Base-by-base conservation (phyloP, 2,329 filamentous ascomycete genomes). In the Ophiostoma montium region DNA sequence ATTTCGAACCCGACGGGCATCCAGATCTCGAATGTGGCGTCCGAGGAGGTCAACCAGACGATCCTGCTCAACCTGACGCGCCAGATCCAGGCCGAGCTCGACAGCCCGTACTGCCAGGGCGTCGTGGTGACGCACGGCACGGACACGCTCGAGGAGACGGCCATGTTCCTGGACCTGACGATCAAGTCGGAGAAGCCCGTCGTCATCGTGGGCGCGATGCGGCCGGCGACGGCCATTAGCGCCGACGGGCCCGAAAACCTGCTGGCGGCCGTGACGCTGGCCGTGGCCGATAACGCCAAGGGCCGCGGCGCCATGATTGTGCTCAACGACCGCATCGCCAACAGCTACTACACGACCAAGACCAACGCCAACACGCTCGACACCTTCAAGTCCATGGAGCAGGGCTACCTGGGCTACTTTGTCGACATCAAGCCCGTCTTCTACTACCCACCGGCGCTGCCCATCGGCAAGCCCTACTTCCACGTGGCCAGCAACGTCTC, bases 101-200 rank as follows among this genome's bases (percentile, higher is more conserved):
- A 69, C 23, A 59, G 57, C 50, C 62, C 63, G n/a, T 55, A 61
- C 46, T 62, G 61, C 32, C 61, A 65, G 62, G 76, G 70, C 33
- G 74, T 72, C 7, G 74, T 81, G 6, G 64, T 83, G 48, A 81
- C 78, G 0, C 78, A 82, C 56, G 78, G 79, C 44, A 82, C 79
- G 9, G 79, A 83, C 56, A 80, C 75, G 0, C 65, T 82, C 1
- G 78, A 81, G 56, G 78, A 82, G 60, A 72, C 74, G 0, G 74
- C 76, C 9, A 80, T 81, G 64, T 80, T 80, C 63, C 63, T 82
- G 9, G 73, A 80, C 53, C 62, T 75, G 3, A 77, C 74, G 0
- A 59, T 80, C 32, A 70, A 70, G 55, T 74, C 70, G 39, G 66
- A 67, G 30, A 80, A 81, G 60, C 77, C 78, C 1, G 67, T 82